These are phyloP conservation scores for Zoysia pacifica DNA, from an alignment of 176 grass and related monocot genomes.

Conservation along the genomic window DNA sequence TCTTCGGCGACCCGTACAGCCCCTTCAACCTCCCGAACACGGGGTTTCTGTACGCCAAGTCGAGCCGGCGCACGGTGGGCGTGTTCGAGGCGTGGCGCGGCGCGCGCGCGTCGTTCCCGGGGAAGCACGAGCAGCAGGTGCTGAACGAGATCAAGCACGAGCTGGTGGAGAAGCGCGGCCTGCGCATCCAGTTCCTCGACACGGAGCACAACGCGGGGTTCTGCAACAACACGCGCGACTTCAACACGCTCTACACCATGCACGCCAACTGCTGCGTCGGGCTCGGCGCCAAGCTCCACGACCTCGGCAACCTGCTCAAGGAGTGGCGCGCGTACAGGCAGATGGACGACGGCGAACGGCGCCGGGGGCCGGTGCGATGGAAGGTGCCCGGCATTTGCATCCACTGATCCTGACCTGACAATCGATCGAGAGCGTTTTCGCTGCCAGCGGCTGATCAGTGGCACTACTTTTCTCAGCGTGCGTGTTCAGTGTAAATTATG, in stretches of 20 bases:
- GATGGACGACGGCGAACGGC: constrained; percentile 26
- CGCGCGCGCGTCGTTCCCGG: constrained; percentile 47
- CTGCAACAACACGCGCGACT: constrained; percentile 69
- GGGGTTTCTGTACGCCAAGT: constrained; percentile 74
- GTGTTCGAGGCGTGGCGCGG: constrained; percentile 61
- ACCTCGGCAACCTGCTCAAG: constrained; percentile 52
- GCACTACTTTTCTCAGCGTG: no score
- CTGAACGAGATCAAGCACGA: constrained; percentile 70
- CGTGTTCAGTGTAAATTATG: no score
- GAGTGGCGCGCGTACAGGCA: constrained; percentile 58
- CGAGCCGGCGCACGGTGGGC: constrained; percentile 47
- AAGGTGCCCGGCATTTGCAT: constrained; percentile 80
- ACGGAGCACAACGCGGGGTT: constrained; percentile 64
- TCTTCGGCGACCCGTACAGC: constrained; percentile 54
- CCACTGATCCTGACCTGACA: constrained; percentile 36
- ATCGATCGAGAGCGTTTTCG: no score
- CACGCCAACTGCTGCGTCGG: constrained; percentile 74
- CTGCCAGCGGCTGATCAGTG: no score
- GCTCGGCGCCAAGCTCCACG: constrained; percentile 56
- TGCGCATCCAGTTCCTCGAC: constrained; percentile 74
- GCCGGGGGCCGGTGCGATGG: constrained; percentile 45
- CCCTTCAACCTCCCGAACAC: constrained; percentile 67
- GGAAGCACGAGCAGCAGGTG: constrained; percentile 71
- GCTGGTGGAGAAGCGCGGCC: constrained; percentile 29
- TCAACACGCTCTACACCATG: constrained; percentile 80